Percentiles rank a stretch among this genome's conserved stretches.
phyloP scores from a whole-genome alignment of 116 monocot genomes.

The Posidonia oceanica region DNA sequence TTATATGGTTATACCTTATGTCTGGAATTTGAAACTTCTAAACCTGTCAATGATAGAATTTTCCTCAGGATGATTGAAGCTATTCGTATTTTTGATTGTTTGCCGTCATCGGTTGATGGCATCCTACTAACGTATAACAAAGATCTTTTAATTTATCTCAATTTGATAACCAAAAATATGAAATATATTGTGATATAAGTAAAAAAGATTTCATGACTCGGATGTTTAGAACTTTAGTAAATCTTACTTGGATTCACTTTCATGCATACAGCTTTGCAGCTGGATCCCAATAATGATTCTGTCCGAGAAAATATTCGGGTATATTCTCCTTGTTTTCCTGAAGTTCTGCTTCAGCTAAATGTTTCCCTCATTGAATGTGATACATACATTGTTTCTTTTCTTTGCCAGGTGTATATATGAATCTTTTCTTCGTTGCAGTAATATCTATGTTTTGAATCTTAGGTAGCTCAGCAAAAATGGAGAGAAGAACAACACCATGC shows the following conservation, averaged over 20 bases:
- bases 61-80: too few species aligned
- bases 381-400: not conserved
- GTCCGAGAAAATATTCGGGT: slow-evolving; percentile 33
- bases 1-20: not conserved
- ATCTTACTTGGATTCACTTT: not conserved
- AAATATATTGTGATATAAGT: too few species aligned
- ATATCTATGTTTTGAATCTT: slow-evolving; percentile 4
- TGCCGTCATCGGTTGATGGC: too few species aligned
- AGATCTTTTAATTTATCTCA: too few species aligned
- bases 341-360: not conserved
- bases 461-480: slow-evolving; percentile 26
- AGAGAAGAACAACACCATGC: slow-evolving; percentile 11
- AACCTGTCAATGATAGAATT: too few species aligned
- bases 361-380: not conserved
- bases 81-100: too few species aligned
- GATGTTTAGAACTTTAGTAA: not conserved
- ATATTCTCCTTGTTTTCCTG: not conserved
- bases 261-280: slow-evolving; percentile 23
- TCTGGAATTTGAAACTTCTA: too few species aligned
- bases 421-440: not conserved
- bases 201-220: too few species aligned
- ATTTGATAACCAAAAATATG: too few species aligned
- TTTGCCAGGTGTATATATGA: slow-evolving; percentile 3
- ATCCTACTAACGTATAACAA: too few species aligned
- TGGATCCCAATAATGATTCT: slow-evolving; percentile 36